Base-by-base conservation (phyloP, 257 asterid genomes). In the Oldenlandia corymbosa region DNA sequence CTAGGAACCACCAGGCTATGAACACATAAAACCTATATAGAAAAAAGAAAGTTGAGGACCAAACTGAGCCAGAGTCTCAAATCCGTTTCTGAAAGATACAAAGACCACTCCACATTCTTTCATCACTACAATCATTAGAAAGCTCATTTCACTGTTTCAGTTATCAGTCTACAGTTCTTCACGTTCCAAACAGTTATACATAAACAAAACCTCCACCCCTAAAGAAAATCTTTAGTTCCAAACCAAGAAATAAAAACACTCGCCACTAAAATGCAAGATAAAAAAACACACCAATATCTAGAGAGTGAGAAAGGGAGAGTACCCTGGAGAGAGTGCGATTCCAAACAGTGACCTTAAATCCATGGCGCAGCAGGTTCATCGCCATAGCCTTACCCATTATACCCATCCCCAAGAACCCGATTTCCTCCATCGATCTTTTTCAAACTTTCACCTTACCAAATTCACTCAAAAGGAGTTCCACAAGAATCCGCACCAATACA, bases 311-410 rank as follows among this genome's bases (percentile, higher is more conserved):
- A n/a, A 27, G 10, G 32, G 23, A 16, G 14, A 8, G 28, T 82
- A 91, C 98, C 88, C 84, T 77, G 48, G 95, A 84, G 39, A 83
- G 85, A 70, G 95, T 88, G 81, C 98, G 96, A 70, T 91, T 91
- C 98, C 98, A 91, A 68, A 91, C 96, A 68, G 98, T 91, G 79
- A 91, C 77, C 84, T 91, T 91, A 51, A 84, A 91, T 21, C 98
- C 98, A 81, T 84, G 91, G 70, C 85, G 85, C 26, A 91, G 88
- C 87, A 91, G 82, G 82, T 88, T 88, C 79, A 84, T 74, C n/a
- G 96, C 79, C 98, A 91, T 91, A 28, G 98, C 98, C 71, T 84
- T 88, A 42, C 95, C 98, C 98, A 91, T 91, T 66, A 91, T 91
- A 27, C 98, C 98, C 81, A 88, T 72, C 32, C 98, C 98, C 75